Percentiles rank a stretch among this genome's conserved stretches.
These are phyloP conservation scores for Trametes versicolor DNA, from an alignment of 1,284 basidiomycete genomes.

Conservation along the genomic window DNA sequence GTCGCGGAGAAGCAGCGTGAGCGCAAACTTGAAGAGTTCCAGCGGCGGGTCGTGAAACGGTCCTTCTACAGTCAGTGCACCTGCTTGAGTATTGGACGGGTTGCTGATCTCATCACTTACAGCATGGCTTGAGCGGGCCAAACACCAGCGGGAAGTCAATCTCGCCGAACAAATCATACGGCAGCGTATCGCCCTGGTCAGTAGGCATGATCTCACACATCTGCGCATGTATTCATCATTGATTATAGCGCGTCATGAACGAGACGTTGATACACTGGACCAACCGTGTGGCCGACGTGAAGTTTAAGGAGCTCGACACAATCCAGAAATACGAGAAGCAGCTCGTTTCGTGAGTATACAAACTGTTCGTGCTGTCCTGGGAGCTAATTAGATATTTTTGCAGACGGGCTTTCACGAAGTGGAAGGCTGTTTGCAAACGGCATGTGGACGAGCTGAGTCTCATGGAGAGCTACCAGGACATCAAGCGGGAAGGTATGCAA, in stretches of 20 bases:
- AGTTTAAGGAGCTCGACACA: conserved; percentile 73
- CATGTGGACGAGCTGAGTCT: conserved; percentile 76
- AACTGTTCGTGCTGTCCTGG: background rate
- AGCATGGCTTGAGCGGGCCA: conserved; percentile 60
- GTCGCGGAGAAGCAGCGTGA: conserved; percentile 60
- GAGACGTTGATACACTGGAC: conserved; percentile 68
- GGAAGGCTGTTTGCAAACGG: conserved; percentile 67
- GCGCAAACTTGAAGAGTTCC: conserved; percentile 55
- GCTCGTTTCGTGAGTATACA: conserved; percentile 55
- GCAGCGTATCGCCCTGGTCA: conserved; percentile 54
- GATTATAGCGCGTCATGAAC: conserved; percentile 61
- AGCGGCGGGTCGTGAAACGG: conserved; percentile 50
- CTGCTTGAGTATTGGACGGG: background rate
- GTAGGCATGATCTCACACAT: background rate
- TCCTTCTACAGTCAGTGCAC: conserved; percentile 58
- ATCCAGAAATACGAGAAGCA: conserved; percentile 58
- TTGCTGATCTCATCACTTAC: conserved; percentile 16
- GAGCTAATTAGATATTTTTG: background rate
- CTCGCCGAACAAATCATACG: conserved; percentile 53
- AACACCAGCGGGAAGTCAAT: conserved; percentile 47
- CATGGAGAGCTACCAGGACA: conserved; percentile 82
- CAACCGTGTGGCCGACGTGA: conserved; percentile 74
- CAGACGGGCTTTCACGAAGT: conserved; percentile 63
- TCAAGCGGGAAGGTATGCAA: conserved; percentile 74
- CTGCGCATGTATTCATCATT: background rate